Conservation (phyloP, 306 rosid genomes). For the Ziziphus jujuba region DNA sequence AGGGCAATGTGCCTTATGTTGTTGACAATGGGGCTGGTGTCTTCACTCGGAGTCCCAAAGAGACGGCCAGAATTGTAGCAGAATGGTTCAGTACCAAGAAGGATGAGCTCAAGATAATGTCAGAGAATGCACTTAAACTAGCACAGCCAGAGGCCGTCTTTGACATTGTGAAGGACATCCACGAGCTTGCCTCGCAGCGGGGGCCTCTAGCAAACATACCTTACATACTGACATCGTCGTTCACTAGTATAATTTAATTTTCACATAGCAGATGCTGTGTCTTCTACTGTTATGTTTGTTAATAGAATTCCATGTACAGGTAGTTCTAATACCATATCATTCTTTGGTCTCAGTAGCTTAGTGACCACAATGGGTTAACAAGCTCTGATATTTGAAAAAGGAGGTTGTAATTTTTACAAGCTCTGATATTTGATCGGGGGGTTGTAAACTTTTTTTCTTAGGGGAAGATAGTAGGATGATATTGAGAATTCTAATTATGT, state of each 20-base stretch:
- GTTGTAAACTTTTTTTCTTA: slow-evolving; percentile 20
- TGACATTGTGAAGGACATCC: slow-evolving; percentile 83
- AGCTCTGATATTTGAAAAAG: slow-evolving; percentile 19
- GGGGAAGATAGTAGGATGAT: slow-evolving; percentile 23
- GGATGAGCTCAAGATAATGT: slow-evolving; percentile 65
- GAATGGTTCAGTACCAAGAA: slow-evolving; percentile 88
- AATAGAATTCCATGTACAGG: slow-evolving; percentile 60
- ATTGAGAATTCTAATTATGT: slow-evolving; percentile 12
- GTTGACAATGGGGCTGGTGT: slow-evolving; percentile 96
- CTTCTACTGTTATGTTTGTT: slow-evolving; percentile 1
- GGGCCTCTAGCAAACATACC: slow-evolving; percentile 68
- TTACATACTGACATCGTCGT: slow-evolving; percentile 76
- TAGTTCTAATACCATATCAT: slow-evolving; percentile 35
- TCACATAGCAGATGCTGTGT: not conserved
- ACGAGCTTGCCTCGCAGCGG: slow-evolving; percentile 73
- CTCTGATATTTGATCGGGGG: slow-evolving; percentile 15
- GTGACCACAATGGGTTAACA: slow-evolving; percentile 30
- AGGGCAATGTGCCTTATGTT: slow-evolving; percentile 94
- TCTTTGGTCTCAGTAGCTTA: slow-evolving; percentile 45
- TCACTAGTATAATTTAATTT: slow-evolving; percentile 60
- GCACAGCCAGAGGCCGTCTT: slow-evolving; percentile 98
- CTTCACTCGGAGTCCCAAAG: slow-evolving; percentile 85
- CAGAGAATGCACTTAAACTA: slow-evolving; percentile 77
- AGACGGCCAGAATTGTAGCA: slow-evolving; percentile 71
- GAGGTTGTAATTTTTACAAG: slow-evolving; percentile 29